Evolutionary conservation across 495 filamentous ascomycete species (phyloP).

Genomic region (Lasiosphaeris hirsuta): DNA sequence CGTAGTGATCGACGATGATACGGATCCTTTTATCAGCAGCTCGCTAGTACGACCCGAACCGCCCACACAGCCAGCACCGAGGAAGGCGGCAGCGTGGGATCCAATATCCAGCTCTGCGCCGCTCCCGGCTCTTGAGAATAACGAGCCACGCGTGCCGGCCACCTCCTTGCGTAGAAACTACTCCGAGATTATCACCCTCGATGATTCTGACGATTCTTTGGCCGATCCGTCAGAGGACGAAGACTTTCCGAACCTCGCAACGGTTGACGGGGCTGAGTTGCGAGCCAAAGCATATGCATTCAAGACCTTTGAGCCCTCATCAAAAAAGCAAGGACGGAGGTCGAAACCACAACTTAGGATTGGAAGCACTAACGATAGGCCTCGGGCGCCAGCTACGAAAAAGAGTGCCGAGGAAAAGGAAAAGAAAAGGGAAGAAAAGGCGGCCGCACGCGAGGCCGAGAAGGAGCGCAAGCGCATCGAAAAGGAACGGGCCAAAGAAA

Average conservation of each 20-base stretch:
- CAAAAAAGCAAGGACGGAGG: background rate
- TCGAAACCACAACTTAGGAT: background rate
- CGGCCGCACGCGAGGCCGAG: constrained; percentile 51
- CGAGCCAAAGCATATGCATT: too few relatives aligned
- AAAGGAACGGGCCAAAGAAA: constrained; percentile 54
- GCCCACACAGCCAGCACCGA: background rate
- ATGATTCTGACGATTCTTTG: constrained; percentile 31
- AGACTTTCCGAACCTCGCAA: constrained; percentile 36
- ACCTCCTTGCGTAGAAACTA: constrained; percentile 10
- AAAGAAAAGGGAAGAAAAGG: constrained; percentile 34
- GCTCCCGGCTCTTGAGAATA: constrained; percentile 17
- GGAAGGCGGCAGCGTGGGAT: constrained; percentile 38
- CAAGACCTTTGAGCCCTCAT: constrained; percentile 12
- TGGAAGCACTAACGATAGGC: constrained; percentile 8
- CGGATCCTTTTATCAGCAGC: constrained; percentile 19
- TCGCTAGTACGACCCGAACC: constrained; percentile 3
- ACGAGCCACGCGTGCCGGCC: constrained; percentile 3
- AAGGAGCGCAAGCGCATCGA: constrained; percentile 47
- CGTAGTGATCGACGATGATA: constrained; percentile 10
- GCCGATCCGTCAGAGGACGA: constrained; percentile 24
- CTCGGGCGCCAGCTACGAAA: constrained; percentile 14
- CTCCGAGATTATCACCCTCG: constrained; percentile 23
- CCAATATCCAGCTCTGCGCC: constrained; percentile 50
- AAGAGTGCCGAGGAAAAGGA: constrained; percentile 36
- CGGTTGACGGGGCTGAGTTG: constrained; percentile 17